Conservation (phyloP, 352 stramenopile species). For the Phytophthora sp. region DNA sequence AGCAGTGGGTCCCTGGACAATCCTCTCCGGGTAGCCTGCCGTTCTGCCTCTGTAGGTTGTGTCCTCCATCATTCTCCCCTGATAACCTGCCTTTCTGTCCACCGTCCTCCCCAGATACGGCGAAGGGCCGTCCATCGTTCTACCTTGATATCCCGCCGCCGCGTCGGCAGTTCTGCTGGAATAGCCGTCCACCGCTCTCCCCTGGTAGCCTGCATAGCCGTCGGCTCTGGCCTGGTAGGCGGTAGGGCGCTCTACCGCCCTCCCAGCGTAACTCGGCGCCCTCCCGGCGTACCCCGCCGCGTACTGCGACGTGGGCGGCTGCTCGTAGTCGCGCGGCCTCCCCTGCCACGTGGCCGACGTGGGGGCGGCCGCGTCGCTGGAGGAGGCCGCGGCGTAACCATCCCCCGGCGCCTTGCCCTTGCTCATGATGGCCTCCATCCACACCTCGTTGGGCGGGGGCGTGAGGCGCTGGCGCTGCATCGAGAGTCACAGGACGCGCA, state of each 20-base stretch:
- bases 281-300: conserved; percentile 6
- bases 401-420: conserved; percentile 50
- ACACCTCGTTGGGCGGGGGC: conserved; percentile 61
- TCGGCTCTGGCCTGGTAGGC: conserved; percentile 11
- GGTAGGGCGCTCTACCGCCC: conserved; percentile 7
- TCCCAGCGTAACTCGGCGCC: conserved; percentile 10
- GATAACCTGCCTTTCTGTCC: neutral
- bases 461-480: conserved; percentile 40
- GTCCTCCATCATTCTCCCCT: no score
- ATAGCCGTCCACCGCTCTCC: conserved; percentile 1
- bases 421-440: conserved; percentile 80
- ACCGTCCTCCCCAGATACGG: conserved; percentile 14
- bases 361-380: neutral
- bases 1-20: conserved; percentile 1
- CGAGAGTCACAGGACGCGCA: neutral
- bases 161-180: neutral
- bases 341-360: conserved; percentile 15
- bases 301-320: conserved; percentile 8
- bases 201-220: conserved; percentile 1
- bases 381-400: conserved; percentile 16
- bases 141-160: conserved; percentile 11
- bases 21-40: conserved; percentile 9
- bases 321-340: neutral
- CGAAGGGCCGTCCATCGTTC: conserved; percentile 1
- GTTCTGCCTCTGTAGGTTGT: no score